A percentile compares a stretch with the other conserved stretches of the same genome.
phyloP scores from a whole-genome alignment of 805 yeast genomes.

The Kregervanrija pseudodelftensis region DNA sequence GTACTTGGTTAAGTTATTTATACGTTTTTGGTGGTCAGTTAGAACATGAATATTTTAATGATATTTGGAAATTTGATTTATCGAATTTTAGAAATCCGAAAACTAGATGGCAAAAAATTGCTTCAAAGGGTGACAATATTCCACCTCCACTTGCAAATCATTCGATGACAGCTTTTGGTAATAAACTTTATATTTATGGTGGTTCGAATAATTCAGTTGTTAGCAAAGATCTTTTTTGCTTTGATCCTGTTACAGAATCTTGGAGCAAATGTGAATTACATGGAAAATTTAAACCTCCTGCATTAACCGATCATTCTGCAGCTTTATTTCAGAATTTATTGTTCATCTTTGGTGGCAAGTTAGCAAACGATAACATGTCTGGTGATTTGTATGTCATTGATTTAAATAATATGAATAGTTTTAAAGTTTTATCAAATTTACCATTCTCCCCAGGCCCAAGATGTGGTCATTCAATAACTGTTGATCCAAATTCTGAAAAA shows the following conservation, averaged over 20 bases:
- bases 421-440: constrained; percentile 36
- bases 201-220: constrained; percentile 70
- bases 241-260: constrained; percentile 55
- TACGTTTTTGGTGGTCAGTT: constrained; percentile 94
- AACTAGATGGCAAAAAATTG: constrained; percentile 76
- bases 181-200: constrained; percentile 81
- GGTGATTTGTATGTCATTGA: constrained; percentile 69
- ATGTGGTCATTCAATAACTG: constrained; percentile 87
- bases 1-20: constrained; percentile 40
- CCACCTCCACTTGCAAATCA: constrained; percentile 91
- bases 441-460: constrained; percentile 67
- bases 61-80: constrained; percentile 78
- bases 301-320: constrained; percentile 89
- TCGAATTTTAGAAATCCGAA: constrained; percentile 77
- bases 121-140: constrained; percentile 31
- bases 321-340: constrained; percentile 69
- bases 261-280: constrained; percentile 69
- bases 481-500: constrained; percentile 56
- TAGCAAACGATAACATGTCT: constrained; percentile 60
- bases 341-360: constrained; percentile 88
- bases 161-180: constrained; percentile 74
- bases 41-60: constrained; percentile 72
- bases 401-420: constrained; percentile 66
- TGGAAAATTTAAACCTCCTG: constrained; percentile 63
- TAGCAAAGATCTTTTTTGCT: constrained; percentile 72